Evolutionary conservation across 768 basidiomycete genomes (phyloP).

Genomic region (Mycena sanguinolenta): DNA sequence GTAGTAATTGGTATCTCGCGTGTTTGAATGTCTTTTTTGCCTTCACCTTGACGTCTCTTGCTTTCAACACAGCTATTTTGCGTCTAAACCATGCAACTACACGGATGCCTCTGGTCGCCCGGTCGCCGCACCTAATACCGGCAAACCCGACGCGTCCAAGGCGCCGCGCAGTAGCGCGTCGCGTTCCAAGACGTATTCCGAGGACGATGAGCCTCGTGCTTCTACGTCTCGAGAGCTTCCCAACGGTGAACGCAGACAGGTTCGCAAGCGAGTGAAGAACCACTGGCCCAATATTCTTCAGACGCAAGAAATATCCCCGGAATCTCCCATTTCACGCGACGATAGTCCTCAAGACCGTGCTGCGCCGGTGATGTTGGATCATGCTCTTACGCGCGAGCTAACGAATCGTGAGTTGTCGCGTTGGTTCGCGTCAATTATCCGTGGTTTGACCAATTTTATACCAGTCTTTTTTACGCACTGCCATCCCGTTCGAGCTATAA

Average conservation of each 20-base stretch:
- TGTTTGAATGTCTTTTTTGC: slow-evolving; percentile 19
- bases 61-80: slow-evolving; percentile 87
- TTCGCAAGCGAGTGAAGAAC: slow-evolving; percentile 66
- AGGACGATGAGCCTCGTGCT: slow-evolving; percentile 44
- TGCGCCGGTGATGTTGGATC: slow-evolving; percentile 65
- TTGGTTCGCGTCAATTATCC: slow-evolving; percentile 12
- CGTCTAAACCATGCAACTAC: slow-evolving; percentile 85
- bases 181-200: slow-evolving; percentile 29
- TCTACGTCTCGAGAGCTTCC: slow-evolving; percentile 19
- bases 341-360: slow-evolving; percentile 56
- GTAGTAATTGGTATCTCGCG: slow-evolving; percentile 77
- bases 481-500: slow-evolving; percentile 80
- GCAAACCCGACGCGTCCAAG: slow-evolving; percentile 56
- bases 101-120: slow-evolving; percentile 83
- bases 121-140: slow-evolving; percentile 78
- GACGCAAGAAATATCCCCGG: slow-evolving; percentile 52
- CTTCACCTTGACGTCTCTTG: slow-evolving; percentile 25
- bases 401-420: slow-evolving; percentile 70
- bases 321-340: slow-evolving; percentile 51
- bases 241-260: slow-evolving; percentile 56
- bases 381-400: slow-evolving; percentile 76
- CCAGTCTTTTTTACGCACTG: slow-evolving; percentile 87
- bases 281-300: slow-evolving; percentile 55
- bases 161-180: slow-evolving; percentile 25
- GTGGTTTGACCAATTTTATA: slow-evolving; percentile 10